Base-by-base conservation (phyloP, 305 asterid genomes). In the Caryopteris hybrid region DNA sequence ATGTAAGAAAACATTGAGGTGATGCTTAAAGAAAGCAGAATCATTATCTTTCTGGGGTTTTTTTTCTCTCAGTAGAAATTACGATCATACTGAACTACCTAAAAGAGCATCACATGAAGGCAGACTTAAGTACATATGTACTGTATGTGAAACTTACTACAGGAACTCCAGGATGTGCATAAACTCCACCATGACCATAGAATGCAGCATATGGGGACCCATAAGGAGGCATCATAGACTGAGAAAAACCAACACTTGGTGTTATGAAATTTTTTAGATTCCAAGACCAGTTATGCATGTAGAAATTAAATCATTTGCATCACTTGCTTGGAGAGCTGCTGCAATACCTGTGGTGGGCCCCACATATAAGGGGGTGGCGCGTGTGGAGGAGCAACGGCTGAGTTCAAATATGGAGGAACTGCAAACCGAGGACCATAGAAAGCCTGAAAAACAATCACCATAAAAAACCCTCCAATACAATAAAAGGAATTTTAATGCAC, bases 391-490 rank as follows among this genome's bases (percentile, higher is more conserved):
- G 90, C 86, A 72, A 91, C 84, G 23, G 87, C 82, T 5, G 97
- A 78, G 83, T 85, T 94, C 82, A 87, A 61, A 72, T 84, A 94
- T 46, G 93, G 90, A 13, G 96, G 96, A 33, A 94, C 81, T 70
- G 99, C 91, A 77, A 94, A 83, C 67, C 91, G 96, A 66, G 93
- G 89, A 73, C 96, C 99, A 81, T 94, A 89, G 79, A 64, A 94
- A 31, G 93, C 95, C 99, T 94, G 83, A 68, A 34, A 64, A 60
- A 57, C 31, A 64, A 73, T 57, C 16, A 42, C 61, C 59, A 55
- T 59, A 20, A 42, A n/a, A 36, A 54, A 41, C 42, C 16, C 61
- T 56, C 22, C 17, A 61, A 64, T 47, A 51, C 34, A 29, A 42
- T 17, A 29, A 56, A 14, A 38, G 31, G 8, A 59, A 31, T 27